phyloP scores from a whole-genome alignment of 495 filamentous ascomycete genomes.

The Neurospora terricola region DNA sequence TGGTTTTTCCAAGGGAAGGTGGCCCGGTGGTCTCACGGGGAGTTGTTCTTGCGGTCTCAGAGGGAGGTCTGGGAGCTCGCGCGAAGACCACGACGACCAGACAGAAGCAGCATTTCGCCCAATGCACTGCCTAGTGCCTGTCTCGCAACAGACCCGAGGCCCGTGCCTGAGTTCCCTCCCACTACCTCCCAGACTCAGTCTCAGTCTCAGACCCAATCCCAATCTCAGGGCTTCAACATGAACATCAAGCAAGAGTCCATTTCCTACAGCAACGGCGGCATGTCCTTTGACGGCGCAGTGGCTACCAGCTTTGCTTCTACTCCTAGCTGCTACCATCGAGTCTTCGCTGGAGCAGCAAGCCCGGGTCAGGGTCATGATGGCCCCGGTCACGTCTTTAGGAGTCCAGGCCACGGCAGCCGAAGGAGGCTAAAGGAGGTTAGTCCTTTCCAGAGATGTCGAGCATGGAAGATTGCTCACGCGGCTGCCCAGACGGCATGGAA shows the following conservation, averaged over 20 bases:
- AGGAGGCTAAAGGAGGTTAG: no score
- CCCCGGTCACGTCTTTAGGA: background rate
- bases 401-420: background rate
- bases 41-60: background rate
- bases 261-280: background rate
- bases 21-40: background rate
- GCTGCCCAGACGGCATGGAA: conserved; percentile 39
- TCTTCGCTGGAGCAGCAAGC: background rate
- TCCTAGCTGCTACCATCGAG: background rate
- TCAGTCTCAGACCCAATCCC: background rate
- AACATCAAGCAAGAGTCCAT: background rate
- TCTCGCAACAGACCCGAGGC: background rate
- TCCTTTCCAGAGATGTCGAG: background rate
- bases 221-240: background rate
- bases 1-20: background rate
- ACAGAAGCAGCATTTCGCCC: background rate
- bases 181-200: background rate
- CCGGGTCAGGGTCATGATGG: background rate
- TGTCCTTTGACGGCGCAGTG: background rate
- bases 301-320: background rate
- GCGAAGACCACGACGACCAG: background rate
- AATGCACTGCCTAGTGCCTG: background rate
- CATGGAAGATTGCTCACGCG: background rate
- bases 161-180: background rate
- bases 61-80: background rate